Percentiles rank a stretch among this genome's conserved stretches.
Evolutionary conservation across 2,329 filamentous ascomycete genomes (phyloP).

Genomic region (Monosporascus sp.): DNA sequence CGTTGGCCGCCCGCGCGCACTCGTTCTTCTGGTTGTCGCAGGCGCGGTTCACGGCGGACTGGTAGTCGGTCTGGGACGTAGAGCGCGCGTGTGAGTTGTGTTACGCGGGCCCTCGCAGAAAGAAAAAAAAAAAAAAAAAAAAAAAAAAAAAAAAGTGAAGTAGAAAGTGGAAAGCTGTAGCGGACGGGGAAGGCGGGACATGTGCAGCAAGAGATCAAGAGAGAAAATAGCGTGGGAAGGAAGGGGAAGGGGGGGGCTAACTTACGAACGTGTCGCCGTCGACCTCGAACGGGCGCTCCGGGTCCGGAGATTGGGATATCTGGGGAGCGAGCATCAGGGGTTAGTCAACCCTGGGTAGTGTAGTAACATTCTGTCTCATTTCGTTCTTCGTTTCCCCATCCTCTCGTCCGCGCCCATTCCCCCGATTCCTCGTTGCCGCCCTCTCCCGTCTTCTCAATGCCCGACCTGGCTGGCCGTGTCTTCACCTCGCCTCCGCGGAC

Average conservation of each 20-base stretch:
- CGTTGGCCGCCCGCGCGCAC: slow-evolving; percentile 38
- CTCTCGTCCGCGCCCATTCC: no score
- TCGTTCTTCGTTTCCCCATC: no score
- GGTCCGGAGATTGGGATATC: slow-evolving; percentile 35
- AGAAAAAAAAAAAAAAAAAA: neutral
- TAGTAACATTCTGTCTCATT: neutral
- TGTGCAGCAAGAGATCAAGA: neutral
- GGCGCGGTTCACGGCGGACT: slow-evolving; percentile 34
- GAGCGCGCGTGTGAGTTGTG: no score
- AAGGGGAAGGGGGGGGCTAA: neutral
- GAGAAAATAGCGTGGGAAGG: neutral
- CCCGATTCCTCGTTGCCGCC: no score
- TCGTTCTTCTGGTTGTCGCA: slow-evolving; percentile 46
- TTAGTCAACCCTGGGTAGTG: neutral
- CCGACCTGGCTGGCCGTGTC: no score
- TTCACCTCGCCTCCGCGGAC: no score
- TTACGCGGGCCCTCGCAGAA: no score
- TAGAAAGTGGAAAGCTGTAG: neutral
- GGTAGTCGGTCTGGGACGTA: slow-evolving; percentile 32
- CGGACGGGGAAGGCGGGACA: neutral
- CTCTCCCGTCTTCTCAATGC: no score
- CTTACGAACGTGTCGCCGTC: slow-evolving; percentile 40
- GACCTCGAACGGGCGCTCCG: slow-evolving; percentile 36
- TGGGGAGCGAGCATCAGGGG: slow-evolving; percentile 5
- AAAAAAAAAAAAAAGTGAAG: neutral